Percentiles rank a stretch among this genome's conserved stretches.
phyloP scores from a whole-genome alignment of 2,329 filamentous ascomycete genomes.

The Cytospora leucostoma region DNA sequence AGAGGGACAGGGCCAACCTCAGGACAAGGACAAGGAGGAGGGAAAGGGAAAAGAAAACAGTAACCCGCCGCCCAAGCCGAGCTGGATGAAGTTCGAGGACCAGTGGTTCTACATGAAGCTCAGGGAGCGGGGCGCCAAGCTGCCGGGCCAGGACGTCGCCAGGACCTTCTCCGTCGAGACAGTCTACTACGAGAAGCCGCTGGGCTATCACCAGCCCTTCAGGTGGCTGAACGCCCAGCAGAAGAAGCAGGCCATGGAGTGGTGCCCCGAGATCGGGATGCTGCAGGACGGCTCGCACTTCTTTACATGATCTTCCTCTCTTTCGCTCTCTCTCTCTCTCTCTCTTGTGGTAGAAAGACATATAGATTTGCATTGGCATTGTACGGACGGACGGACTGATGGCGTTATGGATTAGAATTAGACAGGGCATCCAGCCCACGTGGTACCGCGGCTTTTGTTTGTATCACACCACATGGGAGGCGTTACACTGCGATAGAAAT shows the following conservation, averaged over 20 bases:
- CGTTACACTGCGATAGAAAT: not conserved
- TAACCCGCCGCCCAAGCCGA: conserved; percentile 6
- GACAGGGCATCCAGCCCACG: not conserved
- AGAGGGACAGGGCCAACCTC: not conserved
- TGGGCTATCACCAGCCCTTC: conserved; percentile 35
- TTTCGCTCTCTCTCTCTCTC: no score
- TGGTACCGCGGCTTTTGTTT: not conserved
- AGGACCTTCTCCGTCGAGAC: conserved; percentile 34
- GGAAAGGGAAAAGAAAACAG: not conserved
- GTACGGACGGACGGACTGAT: no score
- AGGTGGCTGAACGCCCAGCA: conserved; percentile 28
- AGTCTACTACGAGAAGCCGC: conserved; percentile 31
- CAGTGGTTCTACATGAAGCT: conserved; percentile 35
- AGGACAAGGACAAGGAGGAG: not conserved
- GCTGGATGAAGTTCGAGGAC: conserved; percentile 31
- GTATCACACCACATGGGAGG: not conserved
- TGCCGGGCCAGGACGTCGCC: conserved; percentile 32
- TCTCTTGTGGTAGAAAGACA: not conserved
- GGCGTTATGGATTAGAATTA: not conserved
- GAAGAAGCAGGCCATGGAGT: conserved; percentile 33
- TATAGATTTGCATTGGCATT: not conserved
- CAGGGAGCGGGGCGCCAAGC: conserved; percentile 35
- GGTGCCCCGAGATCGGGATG: conserved; percentile 37
- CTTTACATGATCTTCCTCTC: not conserved
- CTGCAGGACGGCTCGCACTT: conserved; percentile 25